phyloP scores from a whole-genome alignment of 441 rosid genomes.

The Rhodomyrtus psidioides region DNA sequence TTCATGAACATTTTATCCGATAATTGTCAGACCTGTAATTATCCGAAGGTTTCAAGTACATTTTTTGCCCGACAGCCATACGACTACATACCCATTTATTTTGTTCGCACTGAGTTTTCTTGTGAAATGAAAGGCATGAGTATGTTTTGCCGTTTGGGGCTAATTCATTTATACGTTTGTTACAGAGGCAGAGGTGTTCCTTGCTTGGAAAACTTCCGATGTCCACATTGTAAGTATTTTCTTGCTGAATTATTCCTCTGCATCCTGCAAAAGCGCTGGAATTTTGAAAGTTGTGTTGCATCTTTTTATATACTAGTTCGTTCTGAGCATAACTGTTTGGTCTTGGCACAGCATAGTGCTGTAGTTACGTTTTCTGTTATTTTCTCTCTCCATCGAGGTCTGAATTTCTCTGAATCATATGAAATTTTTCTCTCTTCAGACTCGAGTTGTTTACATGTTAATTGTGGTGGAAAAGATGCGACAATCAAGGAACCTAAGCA shows the following conservation, averaged over 20 bases:
- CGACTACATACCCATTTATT: background rate
- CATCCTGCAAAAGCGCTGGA: background rate
- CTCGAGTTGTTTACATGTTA: slow-evolving; percentile 7
- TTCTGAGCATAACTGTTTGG: background rate
- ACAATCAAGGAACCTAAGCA: background rate
- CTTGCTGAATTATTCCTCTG: background rate
- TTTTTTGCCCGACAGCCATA: background rate
- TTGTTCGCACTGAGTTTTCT: background rate
- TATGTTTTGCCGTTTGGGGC: background rate
- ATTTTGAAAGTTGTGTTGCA: background rate
- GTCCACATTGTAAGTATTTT: slow-evolving; percentile 53
- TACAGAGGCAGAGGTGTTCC: slow-evolving; percentile 27
- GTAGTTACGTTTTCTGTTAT: background rate
- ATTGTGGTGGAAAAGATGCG: slow-evolving; percentile 15
- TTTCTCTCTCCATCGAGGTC: background rate
- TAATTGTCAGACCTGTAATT: background rate
- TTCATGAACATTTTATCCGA: background rate
- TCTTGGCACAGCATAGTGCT: background rate
- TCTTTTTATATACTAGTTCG: background rate
- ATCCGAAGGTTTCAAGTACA: background rate
- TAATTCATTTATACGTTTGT: background rate
- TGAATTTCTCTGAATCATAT: background rate
- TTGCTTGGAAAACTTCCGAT: slow-evolving; percentile 47
- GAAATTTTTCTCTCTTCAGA: background rate
- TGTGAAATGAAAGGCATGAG: background rate